A percentile compares a stretch with the other conserved stretches of the same genome.
phyloP scores from a whole-genome alignment of 371 early-diverging fungal genomes.

The Mucor sp. region DNA sequence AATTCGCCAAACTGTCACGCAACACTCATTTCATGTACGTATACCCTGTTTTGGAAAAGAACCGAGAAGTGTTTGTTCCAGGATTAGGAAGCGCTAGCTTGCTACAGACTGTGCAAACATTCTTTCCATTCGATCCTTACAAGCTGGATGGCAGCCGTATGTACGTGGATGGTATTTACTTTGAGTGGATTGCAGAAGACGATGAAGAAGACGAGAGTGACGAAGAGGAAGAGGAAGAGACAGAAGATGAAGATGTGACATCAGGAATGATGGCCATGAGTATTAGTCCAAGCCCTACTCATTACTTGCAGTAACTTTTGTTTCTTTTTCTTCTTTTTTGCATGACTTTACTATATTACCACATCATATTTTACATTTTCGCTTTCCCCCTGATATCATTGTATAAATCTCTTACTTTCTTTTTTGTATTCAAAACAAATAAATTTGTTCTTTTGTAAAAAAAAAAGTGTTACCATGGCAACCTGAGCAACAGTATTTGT shows the following conservation, averaged over 20 bases:
- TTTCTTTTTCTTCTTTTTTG: background rate
- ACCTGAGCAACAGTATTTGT: no score
- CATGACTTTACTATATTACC: background rate
- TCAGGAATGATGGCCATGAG: constrained; percentile 63
- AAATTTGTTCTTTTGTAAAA: no score
- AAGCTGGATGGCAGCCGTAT: constrained; percentile 66
- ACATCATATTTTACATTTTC: background rate
- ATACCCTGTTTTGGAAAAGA: constrained; percentile 75
- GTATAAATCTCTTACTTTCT: background rate
- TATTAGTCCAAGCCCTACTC: constrained; percentile 59
- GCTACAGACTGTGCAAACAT: constrained; percentile 67
- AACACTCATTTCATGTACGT: constrained; percentile 85
- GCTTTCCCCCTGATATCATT: background rate
- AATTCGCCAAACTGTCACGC: constrained; percentile 83
- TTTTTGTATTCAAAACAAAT: background rate
- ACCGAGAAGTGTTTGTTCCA: constrained; percentile 54
- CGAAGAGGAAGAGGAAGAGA: constrained; percentile 38
- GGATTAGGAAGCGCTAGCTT: constrained; percentile 32
- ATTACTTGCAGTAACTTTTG: constrained; percentile 22
- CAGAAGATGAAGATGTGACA: constrained; percentile 49
- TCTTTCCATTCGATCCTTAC: constrained; percentile 96
- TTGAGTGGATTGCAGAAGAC: constrained; percentile 66
- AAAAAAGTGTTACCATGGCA: no score
- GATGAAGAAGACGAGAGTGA: constrained; percentile 49
- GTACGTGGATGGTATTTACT: constrained; percentile 67